Conservation (phyloP, 2,329 filamentous ascomycete species). For the Fonsecaea erecta region DNA sequence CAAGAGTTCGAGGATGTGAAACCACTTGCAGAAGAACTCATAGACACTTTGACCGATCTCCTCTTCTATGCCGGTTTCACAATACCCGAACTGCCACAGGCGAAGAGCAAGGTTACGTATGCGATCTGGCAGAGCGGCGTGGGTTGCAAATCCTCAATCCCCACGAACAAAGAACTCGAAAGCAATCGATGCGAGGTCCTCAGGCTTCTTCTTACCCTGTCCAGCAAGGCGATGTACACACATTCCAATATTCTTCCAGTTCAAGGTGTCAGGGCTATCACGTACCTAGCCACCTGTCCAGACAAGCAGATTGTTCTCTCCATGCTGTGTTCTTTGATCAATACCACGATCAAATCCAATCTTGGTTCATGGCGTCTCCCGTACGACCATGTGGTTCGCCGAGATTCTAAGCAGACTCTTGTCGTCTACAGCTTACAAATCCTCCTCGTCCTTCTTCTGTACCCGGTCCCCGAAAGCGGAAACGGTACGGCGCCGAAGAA, state of each 20-base stretch:
- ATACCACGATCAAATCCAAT: constrained; percentile 95
- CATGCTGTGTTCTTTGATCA: constrained; percentile 86
- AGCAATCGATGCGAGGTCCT: constrained; percentile 90
- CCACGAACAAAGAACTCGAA: constrained; percentile 88
- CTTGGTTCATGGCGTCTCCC: constrained; percentile 91
- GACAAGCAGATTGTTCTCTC: constrained; percentile 93
- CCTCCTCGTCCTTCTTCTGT: constrained; percentile 81
- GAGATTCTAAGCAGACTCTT: constrained; percentile 85
- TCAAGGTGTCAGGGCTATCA: constrained; percentile 80
- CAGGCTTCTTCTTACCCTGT: constrained; percentile 80
- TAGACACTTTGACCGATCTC: constrained; percentile 85
- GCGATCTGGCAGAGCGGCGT: constrained; percentile 98
- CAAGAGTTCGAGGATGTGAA: constrained; percentile 80
- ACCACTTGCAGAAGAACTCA: constrained; percentile 87
- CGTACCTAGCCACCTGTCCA: constrained; percentile 82
- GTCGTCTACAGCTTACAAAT: constrained; percentile 92
- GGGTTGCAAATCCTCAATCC: constrained; percentile 86
- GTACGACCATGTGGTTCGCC: constrained; percentile 89
- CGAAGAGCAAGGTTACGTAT: constrained; percentile 81
- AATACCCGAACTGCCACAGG: constrained; percentile 71
- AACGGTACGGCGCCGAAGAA: constrained; percentile 75
- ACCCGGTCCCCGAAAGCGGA: constrained; percentile 80
- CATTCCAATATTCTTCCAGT: constrained; percentile 78
- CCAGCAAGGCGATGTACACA: constrained; percentile 93
- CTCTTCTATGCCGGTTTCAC: constrained; percentile 93